Percentiles rank a stretch among this genome's conserved stretches.
Evolutionary conservation across 306 rosid genomes (phyloP).

Genomic region (Rosa lucieae): DNA sequence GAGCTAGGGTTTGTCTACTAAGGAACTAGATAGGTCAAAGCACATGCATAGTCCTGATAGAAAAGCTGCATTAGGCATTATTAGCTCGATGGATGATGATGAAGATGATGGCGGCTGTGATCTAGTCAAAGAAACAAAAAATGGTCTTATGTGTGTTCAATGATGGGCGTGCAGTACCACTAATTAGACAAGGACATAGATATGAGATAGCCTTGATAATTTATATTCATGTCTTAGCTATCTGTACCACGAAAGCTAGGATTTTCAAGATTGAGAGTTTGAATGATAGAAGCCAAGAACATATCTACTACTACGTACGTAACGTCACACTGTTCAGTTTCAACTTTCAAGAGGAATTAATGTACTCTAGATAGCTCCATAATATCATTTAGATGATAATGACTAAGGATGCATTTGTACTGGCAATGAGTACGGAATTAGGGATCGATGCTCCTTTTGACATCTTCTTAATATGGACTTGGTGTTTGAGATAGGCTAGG

Average conservation of each 20-base stretch:
- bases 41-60: background rate
- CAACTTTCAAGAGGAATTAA: background rate
- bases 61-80: background rate
- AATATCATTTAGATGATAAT: background rate
- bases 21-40: slow-evolving; percentile 1
- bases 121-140: background rate
- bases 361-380: background rate
- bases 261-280: background rate
- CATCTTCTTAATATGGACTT: background rate
- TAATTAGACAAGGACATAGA: slow-evolving; percentile 6
- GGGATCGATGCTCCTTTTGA: background rate
- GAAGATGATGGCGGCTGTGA: background rate
- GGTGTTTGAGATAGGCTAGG: background rate
- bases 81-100: background rate
- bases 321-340: background rate
- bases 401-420: background rate
- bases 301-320: background rate
- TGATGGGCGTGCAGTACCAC: slow-evolving; percentile 5
- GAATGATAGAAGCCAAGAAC: slow-evolving; percentile 12
- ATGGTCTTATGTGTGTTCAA: background rate
- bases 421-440: background rate
- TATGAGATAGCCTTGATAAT: background rate
- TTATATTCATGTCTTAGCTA: background rate
- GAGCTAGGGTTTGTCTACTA: background rate
- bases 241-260: slow-evolving; percentile 8